Evolutionary conservation across 768 basidiomycete genomes (phyloP), one percentile per base, ranked within the genome.

Genomic region (Leccinum variicolor): DNA sequence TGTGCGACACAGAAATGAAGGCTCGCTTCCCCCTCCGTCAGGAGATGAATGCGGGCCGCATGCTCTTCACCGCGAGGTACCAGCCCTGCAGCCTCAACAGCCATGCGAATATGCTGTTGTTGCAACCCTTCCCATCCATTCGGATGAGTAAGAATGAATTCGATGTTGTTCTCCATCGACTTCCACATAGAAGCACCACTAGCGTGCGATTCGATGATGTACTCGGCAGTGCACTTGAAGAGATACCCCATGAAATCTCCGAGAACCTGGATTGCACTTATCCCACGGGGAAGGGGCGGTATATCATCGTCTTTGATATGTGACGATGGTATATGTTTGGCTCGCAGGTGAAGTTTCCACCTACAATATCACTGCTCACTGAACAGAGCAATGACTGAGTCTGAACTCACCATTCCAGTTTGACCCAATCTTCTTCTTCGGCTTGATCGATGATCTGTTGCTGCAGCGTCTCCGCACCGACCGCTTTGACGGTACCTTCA

Each of bases 381-480:
- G n/a, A 34, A 36, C 17, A 6, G 21, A 51, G n/a, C 17, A 14
- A 3, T 21, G 14, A 31, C 5, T 25, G 11, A 14, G 19, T 31
- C 9, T 13, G 26, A 10, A 5, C 62, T 56, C 29, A 77, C 78
- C 77, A 77, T 65, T 78, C 76, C 1, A 75, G 70, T 59, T 74
- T 81, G 17, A 57, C 52, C 77, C 62, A 68, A 13, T 56, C 50
- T 52, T 74, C 70, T 1, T 78, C 75, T 43, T 75, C 75, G 1
- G 78, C 79, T 48, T 67, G 59, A 4, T 75, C 74, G 19, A 74
- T 63, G 25, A 75, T 63, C 11, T 70, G 68, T 29, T 74, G 71
- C 15, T 73, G 66, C 13, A 62, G 21, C 0, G 79, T 74, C 56
- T 80, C 80, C 1, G 78, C 79, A 0, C 81, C 81, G 5, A 75